Evolutionary conservation across 352 stramenopile species (phyloP), one percentile per base, ranked within the genome.

Genomic region (Hyaloperonospora brassicae): DNA sequence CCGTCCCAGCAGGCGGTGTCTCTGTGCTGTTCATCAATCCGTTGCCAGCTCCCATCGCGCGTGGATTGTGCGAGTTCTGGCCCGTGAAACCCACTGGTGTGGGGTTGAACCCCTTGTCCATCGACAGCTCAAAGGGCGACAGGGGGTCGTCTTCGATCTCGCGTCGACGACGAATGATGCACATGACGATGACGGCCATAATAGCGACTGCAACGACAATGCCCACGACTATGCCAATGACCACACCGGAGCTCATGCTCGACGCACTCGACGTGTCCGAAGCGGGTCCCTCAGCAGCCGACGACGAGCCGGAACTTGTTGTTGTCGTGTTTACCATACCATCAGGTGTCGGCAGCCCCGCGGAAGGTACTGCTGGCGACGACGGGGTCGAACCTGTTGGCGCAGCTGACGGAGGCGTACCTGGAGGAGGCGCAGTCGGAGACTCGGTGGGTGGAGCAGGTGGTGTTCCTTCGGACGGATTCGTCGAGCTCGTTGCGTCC

Each of bases 41-140:
- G 21, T 44, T 74, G 36, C 23, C 55, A 47, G 23, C 53, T 51
- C 27, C 58, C 9, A 68, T 52, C 9, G 36, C 66, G 14, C 57
- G 63, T 36, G 64, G 59, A 52, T 75, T 77, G 64, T 81, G 77
- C 50, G 59, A 59, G 53, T 70, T 70, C 50, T 78, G 66, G n/a
- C 55, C 57, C 31, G 46, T 64, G 40, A 69, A 76, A 47, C 43
- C 60, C 11, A 44, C 57, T 1, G 64, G 64, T 12, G 62, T 74
- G n/a, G 63, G 62, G 39, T 63, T 69, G 66, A 85, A 87, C 34
- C 73, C 74, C 74, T 90, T 90, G 68, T 90, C 80, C 78, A 90
- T 87, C 31, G 80, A 90, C 31, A 90, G 69, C 64, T 90, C 78
- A 48, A 90, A 90, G 2, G 80, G 80, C 61, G 80, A 90, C 47